Conservation (phyloP, 2,329 filamentous ascomycete genomes). For the Eutypa lata region DNA sequence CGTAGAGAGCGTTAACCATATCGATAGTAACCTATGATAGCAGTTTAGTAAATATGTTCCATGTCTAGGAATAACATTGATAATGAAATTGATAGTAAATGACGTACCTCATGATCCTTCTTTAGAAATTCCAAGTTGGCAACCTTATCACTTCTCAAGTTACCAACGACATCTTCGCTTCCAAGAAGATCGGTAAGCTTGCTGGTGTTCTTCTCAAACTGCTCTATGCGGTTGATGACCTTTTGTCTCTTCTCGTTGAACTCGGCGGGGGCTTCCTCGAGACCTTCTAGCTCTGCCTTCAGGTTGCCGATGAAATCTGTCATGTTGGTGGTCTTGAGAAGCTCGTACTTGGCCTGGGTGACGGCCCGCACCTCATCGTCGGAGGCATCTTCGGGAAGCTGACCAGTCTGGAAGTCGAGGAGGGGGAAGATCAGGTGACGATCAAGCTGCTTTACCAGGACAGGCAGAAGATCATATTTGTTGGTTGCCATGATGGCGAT, state of each 20-base stretch:
- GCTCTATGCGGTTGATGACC: constrained; percentile 77
- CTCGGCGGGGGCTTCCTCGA: constrained; percentile 75
- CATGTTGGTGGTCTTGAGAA: constrained; percentile 98
- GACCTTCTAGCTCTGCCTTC: constrained; percentile 83
- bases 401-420: constrained; percentile 83
- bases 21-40: constrained; percentile 71
- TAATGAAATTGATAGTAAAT: too few relatives aligned
- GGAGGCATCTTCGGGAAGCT: constrained; percentile 72
- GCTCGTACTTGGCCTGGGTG: constrained; percentile 83
- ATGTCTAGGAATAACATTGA: neutral
- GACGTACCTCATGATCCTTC: constrained; percentile 83
- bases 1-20: constrained; percentile 94
- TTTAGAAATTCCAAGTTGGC: constrained; percentile 98
- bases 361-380: constrained; percentile 63
- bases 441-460: constrained; percentile 88
- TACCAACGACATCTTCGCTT: constrained; percentile 85
- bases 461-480: constrained; percentile 76
- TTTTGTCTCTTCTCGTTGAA: constrained; percentile 87
- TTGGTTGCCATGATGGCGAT: constrained; percentile 50
- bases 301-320: constrained; percentile 93
- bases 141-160: constrained; percentile 93
- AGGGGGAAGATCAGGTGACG: constrained; percentile 95
- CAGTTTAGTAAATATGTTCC: neutral
- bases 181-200: constrained; percentile 85
- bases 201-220: constrained; percentile 81